Evolutionary conservation across 441 rosid genomes (phyloP).

Genomic region (Aleurites moluccanus): DNA sequence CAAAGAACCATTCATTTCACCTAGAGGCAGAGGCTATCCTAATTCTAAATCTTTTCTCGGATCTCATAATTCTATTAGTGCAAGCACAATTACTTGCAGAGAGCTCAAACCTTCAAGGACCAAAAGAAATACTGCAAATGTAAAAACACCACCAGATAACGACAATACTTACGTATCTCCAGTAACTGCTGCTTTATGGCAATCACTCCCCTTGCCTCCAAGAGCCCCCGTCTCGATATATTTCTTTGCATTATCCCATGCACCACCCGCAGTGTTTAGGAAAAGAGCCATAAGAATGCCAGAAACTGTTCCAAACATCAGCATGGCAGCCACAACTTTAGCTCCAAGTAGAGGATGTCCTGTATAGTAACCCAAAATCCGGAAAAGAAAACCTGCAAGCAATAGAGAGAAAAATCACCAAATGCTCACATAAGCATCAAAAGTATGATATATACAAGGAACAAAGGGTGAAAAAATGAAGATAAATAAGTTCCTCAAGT

Average conservation of each 20-base stretch:
- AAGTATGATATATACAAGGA: neutral
- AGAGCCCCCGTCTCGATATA: slow-evolving; percentile 93
- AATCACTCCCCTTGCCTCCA: slow-evolving; percentile 96
- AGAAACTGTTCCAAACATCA: slow-evolving; percentile 95
- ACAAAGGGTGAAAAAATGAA: neutral
- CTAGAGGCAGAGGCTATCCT: neutral
- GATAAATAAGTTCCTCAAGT: neutral
- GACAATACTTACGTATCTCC: slow-evolving; percentile 86
- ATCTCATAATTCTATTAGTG: neutral
- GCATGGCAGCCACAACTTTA: slow-evolving; percentile 87
- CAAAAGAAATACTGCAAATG: neutral
- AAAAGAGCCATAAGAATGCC: slow-evolving; percentile 99
- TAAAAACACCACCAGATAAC: neutral
- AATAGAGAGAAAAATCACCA: slow-evolving; percentile 19
- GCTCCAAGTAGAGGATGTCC: slow-evolving; percentile 98
- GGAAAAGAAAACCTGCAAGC: slow-evolving; percentile 75
- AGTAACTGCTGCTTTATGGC: slow-evolving; percentile 95
- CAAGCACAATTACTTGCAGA: neutral
- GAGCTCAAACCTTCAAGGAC: neutral
- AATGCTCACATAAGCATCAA: neutral
- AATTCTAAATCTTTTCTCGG: neutral
- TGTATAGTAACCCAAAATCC: slow-evolving; percentile 82
- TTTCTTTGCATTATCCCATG: slow-evolving; percentile 99
- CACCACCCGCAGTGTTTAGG: slow-evolving; percentile 97
- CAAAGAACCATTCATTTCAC: neutral